A percentile compares a stretch with the other conserved stretches of the same genome.
Conservation (phyloP, 192 early-diverging fungal species). For the Kappamyces sp. region DNA sequence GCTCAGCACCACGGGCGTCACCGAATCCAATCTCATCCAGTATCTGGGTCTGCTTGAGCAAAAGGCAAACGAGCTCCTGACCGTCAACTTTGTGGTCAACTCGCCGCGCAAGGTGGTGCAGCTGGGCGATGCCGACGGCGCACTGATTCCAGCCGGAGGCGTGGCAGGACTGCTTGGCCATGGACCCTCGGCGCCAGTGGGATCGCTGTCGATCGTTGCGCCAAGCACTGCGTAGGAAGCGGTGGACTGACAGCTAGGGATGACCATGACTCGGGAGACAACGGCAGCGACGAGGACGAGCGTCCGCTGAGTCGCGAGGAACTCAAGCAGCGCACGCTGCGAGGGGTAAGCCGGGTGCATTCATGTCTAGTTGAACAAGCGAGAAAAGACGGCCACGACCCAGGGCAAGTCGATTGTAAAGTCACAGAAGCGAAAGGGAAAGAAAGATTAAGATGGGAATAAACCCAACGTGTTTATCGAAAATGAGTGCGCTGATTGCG, state of each 20-base stretch:
- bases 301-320: slow-evolving; percentile 51
- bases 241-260: slow-evolving; percentile 22
- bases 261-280: slow-evolving; percentile 47
- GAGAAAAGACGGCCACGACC: slow-evolving; percentile 11
- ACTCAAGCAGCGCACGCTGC: slow-evolving; percentile 41
- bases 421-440: slow-evolving; percentile 6
- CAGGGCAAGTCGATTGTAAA: slow-evolving; percentile 1
- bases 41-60: slow-evolving; percentile 46
- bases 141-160: slow-evolving; percentile 19
- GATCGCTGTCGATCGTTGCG: slow-evolving; percentile 38
- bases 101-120: slow-evolving; percentile 36
- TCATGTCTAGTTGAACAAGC: slow-evolving; percentile 7
- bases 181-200: slow-evolving; percentile 41
- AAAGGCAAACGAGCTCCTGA: slow-evolving; percentile 49
- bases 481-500: no score
- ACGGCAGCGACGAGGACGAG: slow-evolving; percentile 49
- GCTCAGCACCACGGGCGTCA: slow-evolving; percentile 29
- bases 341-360: slow-evolving; percentile 32
- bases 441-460: no score
- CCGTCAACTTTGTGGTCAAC: slow-evolving; percentile 44
- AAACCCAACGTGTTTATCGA: no score
- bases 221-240: slow-evolving; percentile 43
- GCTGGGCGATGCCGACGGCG: slow-evolving; percentile 18
- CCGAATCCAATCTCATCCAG: slow-evolving; percentile 41
- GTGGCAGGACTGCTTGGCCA: slow-evolving; percentile 46